These are phyloP conservation scores for Warburgia ugandensis DNA, from an alignment of 164 flowering plant genomes.

Conservation along the genomic window DNA sequence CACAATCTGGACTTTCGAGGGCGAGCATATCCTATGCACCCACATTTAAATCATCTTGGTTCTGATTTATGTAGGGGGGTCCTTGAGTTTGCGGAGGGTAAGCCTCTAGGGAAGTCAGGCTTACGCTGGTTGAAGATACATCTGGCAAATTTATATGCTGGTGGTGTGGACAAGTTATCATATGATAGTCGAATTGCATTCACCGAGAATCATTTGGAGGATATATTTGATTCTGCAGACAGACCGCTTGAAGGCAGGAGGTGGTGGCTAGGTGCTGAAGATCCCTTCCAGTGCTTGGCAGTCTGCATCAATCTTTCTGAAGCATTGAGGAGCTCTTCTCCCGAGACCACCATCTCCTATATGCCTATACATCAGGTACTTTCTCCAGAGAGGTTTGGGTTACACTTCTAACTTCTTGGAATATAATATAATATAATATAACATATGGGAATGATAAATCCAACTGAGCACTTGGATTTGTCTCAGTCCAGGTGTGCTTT, in stretches of 20 bases:
- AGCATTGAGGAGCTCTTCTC: constrained; percentile 78
- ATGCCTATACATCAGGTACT: constrained; percentile 62
- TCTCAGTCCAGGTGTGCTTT: too few species aligned
- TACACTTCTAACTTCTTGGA: too few species aligned
- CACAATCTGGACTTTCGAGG: constrained; percentile 98
- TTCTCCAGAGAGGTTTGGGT: too few species aligned
- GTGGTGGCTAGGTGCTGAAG: constrained; percentile 98
- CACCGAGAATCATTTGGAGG: constrained; percentile 80
- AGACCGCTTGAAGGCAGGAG: constrained; percentile 86
- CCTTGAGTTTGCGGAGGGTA: constrained; percentile 93
- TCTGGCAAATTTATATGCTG: constrained; percentile 85
- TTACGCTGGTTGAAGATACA: constrained; percentile 93
- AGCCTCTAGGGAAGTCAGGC: constrained; percentile 86
- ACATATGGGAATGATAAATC: too few species aligned
- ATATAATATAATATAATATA: too few species aligned
- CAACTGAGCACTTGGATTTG: too few species aligned
- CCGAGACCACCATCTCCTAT: constrained; percentile 73
- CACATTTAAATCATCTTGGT: constrained; percentile 95
- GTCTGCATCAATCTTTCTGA: constrained; percentile 69
- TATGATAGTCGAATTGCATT: constrained; percentile 74
- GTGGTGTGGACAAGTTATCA: constrained; percentile 88
- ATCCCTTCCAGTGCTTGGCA: constrained; percentile 90
- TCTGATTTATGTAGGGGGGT: constrained; percentile 93
- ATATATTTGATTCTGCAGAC: constrained; percentile 93
- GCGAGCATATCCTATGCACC: constrained; percentile 99